Base-by-base conservation (phyloP, 2,329 filamentous ascomycete genomes). In the Ceratocystis smalleyi region DNA sequence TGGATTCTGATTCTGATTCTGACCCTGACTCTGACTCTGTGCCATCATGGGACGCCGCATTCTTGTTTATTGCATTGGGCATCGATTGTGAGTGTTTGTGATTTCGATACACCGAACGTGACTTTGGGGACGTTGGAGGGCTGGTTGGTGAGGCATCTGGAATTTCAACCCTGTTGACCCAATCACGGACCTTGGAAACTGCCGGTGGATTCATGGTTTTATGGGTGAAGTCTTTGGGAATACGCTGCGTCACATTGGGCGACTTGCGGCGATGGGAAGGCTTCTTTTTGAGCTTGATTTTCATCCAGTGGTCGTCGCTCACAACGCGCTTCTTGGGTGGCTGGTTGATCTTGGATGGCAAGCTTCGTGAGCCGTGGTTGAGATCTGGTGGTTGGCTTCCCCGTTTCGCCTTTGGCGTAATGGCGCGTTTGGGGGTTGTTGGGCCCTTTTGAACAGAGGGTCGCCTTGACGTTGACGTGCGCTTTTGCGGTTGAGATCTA, bases 321-420 rank as follows among this genome's bases (percentile, higher is more conserved):
- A 96, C 84, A 63, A 97, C 89, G 68, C 91, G 84, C 79, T 95
- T 96, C 75, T 89, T 91, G 17, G 92, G 92, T 57, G 89, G 83
- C 61, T 78, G 74, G 62, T 83, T 73, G 70, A 51, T 71, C 68
- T 62, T 71, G 67, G 60, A 74, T 73, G 40, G 67, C 66, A 55
- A 68, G 65, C 57, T 68, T 65, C 57, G 64, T 62, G 27, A 66
- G 7, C 65, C 65, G 17, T 66, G 57, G 30, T 64, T 64, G 10
- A 62, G 43, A 27, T 62, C 60, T 32, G 43, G 60, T 7, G 45
- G n/a, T 30, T 43, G 43, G 27, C 61, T 59, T 3, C 22, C 17
- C 3, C 61, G 61, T 54, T 49, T 62, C 2, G 60, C 51, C 43
- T 60, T 65, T 40, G 55, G 43, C 1, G 57, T 64, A 24, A 32